Evolutionary conservation across 352 stramenopile genomes (phyloP).

Genomic region (Phytophthora pinifolia): DNA sequence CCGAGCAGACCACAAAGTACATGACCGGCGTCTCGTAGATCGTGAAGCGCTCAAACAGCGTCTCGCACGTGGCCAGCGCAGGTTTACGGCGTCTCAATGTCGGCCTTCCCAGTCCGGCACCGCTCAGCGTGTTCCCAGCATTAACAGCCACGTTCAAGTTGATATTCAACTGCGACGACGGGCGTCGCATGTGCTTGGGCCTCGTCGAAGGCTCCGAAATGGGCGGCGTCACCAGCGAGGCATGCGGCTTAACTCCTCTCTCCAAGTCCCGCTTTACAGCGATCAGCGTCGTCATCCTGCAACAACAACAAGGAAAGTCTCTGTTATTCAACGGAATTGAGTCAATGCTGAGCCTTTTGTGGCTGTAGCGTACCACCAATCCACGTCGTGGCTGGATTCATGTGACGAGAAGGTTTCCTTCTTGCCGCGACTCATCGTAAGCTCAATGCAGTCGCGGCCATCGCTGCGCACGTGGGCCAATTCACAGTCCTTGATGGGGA

Average conservation of each 20-base stretch:
- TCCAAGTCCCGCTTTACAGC: slow-evolving; percentile 78
- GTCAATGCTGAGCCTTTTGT: not conserved
- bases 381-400: slow-evolving; percentile 82
- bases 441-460: slow-evolving; percentile 80
- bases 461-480: slow-evolving; percentile 83
- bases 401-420: slow-evolving; percentile 87
- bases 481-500: slow-evolving; percentile 66
- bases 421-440: slow-evolving; percentile 62
- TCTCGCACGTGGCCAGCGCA: slow-evolving; percentile 57
- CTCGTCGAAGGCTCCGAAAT: slow-evolving; percentile 32
- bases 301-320: slow-evolving; percentile 2
- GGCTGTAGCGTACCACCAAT: slow-evolving; percentile 69
- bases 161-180: slow-evolving; percentile 34
- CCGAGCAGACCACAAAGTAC: slow-evolving; percentile 84
- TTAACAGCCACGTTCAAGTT: slow-evolving; percentile 30
- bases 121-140: slow-evolving; percentile 21
- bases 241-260: slow-evolving; percentile 52
- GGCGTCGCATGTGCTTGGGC: slow-evolving; percentile 32
- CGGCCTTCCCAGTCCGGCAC: slow-evolving; percentile 23
- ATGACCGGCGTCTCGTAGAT: slow-evolving; percentile 77
- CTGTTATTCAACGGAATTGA: slow-evolving; percentile 1
- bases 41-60: slow-evolving; percentile 80
- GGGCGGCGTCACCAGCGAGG: slow-evolving; percentile 68
- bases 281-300: slow-evolving; percentile 80
- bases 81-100: slow-evolving; percentile 65